Percentiles rank a stretch among this genome's conserved stretches.
Evolutionary conservation across 345 rosid species (phyloP).

Genomic region (Acer campestre): DNA sequence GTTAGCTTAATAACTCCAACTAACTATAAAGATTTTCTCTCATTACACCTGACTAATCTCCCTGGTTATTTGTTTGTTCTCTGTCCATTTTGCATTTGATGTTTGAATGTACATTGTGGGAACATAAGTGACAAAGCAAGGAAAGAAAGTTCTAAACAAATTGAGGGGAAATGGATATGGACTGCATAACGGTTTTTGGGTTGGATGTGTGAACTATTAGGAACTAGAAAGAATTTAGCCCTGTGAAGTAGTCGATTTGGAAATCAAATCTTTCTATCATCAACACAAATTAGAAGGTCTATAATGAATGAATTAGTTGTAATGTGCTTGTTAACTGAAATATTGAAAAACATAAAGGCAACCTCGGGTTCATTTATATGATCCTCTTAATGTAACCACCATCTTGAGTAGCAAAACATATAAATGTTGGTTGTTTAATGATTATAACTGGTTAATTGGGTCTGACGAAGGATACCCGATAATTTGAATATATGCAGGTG

Average conservation of each 20-base stretch:
- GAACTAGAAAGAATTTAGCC: neutral
- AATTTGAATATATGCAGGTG: slow-evolving; percentile 48
- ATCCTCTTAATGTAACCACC: neutral
- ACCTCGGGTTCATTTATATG: too few relatives aligned
- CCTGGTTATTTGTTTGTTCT: neutral
- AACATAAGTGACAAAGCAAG: neutral
- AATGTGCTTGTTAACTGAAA: neutral
- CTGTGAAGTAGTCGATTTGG: neutral
- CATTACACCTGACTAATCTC: neutral
- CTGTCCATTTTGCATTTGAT: neutral
- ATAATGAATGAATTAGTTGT: neutral
- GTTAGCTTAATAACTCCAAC: neutral
- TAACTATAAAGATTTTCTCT: neutral
- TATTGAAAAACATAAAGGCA: neutral
- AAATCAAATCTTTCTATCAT: neutral
- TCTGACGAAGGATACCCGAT: neutral
- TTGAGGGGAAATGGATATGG: neutral
- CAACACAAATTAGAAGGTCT: neutral
- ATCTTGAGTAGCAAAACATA: neutral
- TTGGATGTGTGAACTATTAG: neutral
- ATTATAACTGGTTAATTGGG: neutral
- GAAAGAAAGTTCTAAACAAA: neutral
- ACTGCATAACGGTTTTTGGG: neutral
- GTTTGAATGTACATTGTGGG: neutral
- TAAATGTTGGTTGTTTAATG: neutral